Percentiles rank a stretch among this genome's conserved stretches.
These are phyloP conservation scores for Paramecium biaurelia DNA, from an alignment of 73 alveolate genomes.

Conservation along the genomic window DNA sequence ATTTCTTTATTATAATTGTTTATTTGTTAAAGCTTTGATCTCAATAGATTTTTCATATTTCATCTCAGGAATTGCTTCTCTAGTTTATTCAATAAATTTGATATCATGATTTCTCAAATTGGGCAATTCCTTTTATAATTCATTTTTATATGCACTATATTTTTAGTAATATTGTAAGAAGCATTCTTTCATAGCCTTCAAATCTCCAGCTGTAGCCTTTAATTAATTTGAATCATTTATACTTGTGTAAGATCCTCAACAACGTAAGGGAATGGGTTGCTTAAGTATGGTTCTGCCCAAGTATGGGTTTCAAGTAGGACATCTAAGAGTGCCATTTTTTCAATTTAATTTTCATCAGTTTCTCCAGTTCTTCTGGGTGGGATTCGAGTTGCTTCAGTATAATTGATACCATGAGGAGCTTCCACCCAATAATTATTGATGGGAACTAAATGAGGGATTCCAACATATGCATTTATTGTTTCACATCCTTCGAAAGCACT, in stretches of 20 bases:
- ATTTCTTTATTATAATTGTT: constrained; percentile 8
- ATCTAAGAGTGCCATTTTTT: constrained; percentile 85
- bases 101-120: constrained; percentile 46
- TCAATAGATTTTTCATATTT: constrained; percentile 17
- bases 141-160: constrained; percentile 52
- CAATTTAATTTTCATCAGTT: constrained; percentile 89
- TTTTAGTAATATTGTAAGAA: constrained; percentile 50
- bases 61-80: neutral
- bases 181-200: constrained; percentile 55
- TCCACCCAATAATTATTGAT: constrained; percentile 87
- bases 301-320: constrained; percentile 83
- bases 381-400: constrained; percentile 81
- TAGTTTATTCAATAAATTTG: neutral
- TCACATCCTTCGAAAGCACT: constrained; percentile 77
- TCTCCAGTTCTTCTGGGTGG: constrained; percentile 82
- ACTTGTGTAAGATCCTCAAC: constrained; percentile 73
- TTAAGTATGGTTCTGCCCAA: constrained; percentile 86
- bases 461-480: constrained; percentile 75
- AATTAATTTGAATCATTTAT: neutral
- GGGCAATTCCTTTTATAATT: constrained; percentile 52
- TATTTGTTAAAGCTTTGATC: neutral
- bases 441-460: constrained; percentile 86
- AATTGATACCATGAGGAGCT: constrained; percentile 91
- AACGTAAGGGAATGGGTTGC: constrained; percentile 88
- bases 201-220: constrained; percentile 52